These are phyloP conservation scores for Hymenoscyphus fructigenus DNA, from an alignment of 2,329 filamentous ascomycete species.

Conservation along the genomic window DNA sequence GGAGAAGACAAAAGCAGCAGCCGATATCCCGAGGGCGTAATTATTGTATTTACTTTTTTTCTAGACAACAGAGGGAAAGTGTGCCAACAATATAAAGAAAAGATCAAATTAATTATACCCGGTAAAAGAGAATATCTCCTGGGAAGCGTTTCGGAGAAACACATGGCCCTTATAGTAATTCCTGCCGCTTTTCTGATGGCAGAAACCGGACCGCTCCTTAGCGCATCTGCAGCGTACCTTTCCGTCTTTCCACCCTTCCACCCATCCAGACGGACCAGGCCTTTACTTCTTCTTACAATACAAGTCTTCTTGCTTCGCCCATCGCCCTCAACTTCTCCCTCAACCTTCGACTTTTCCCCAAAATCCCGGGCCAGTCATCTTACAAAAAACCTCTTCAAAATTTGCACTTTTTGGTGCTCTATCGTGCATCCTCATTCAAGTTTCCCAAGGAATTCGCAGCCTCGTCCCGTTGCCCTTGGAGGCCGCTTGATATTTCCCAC, in stretches of 20 bases:
- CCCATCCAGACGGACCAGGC: neutral
- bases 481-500: neutral
- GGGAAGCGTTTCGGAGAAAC: too few relatives aligned
- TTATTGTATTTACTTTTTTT: too few relatives aligned
- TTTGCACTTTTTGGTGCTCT: neutral
- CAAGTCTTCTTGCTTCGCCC: neutral
- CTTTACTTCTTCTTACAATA: neutral
- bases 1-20: conserved; percentile 1
- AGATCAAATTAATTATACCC: too few relatives aligned
- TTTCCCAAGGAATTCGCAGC: conserved; percentile 4
- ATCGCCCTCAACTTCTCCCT: neutral
- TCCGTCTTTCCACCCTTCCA: conserved; percentile 3
- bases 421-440: neutral
- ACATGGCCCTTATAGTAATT: neutral
- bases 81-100: too few relatives aligned
- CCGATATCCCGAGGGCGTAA: too few relatives aligned
- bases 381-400: neutral
- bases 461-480: conserved; percentile 2
- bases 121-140: too few relatives aligned
- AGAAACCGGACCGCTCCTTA: neutral
- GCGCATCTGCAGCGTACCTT: conserved; percentile 1
- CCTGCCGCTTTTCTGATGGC: neutral
- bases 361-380: neutral
- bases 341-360: neutral
- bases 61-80: too few relatives aligned